Conservation (phyloP, 2,329 filamentous ascomycete genomes). For the Phialocephala sp. region DNA sequence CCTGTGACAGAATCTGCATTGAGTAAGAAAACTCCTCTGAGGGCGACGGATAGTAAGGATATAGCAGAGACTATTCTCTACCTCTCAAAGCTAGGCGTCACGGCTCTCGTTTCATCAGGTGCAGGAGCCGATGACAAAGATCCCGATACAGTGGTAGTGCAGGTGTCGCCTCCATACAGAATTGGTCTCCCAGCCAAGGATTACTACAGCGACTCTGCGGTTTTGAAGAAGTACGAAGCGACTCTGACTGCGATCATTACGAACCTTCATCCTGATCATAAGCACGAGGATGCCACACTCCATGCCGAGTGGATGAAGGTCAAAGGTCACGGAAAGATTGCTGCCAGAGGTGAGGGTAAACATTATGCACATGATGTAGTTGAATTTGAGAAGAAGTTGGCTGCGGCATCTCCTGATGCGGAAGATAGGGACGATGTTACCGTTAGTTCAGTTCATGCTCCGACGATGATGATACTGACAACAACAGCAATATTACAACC, state of each 20-base stretch:
- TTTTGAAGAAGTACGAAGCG: conserved; percentile 56
- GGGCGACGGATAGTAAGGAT: conserved; percentile 41
- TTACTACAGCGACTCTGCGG: conserved; percentile 61
- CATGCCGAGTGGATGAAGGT: conserved; percentile 23
- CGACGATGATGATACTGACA: conserved; percentile 24
- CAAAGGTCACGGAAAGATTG: conserved; percentile 22
- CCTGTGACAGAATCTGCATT: conserved; percentile 36
- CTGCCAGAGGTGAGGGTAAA: conserved; percentile 22
- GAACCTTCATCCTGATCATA: conserved; percentile 31
- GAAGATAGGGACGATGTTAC: conserved; percentile 66
- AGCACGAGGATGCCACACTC: conserved; percentile 28
- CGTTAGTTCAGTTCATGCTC: conserved; percentile 38
- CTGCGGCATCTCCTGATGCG: conserved; percentile 61
- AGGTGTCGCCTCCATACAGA: conserved; percentile 48
- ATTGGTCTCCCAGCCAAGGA: conserved; percentile 68
- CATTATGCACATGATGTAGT: conserved; percentile 50
- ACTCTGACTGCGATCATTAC: conserved; percentile 46
- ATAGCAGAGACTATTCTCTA: conserved; percentile 54
- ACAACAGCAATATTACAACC: conserved; percentile 67
- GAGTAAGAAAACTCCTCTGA: conserved; percentile 21
- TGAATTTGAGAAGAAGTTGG: conserved; percentile 66
- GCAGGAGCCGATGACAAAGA: conserved; percentile 49
- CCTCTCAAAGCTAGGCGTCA: conserved; percentile 53
- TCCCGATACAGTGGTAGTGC: conserved; percentile 58
- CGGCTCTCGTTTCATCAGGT: conserved; percentile 42